Conservation (phyloP, 2,329 filamentous ascomycete genomes). For the Nigrospora sphaerica region DNA sequence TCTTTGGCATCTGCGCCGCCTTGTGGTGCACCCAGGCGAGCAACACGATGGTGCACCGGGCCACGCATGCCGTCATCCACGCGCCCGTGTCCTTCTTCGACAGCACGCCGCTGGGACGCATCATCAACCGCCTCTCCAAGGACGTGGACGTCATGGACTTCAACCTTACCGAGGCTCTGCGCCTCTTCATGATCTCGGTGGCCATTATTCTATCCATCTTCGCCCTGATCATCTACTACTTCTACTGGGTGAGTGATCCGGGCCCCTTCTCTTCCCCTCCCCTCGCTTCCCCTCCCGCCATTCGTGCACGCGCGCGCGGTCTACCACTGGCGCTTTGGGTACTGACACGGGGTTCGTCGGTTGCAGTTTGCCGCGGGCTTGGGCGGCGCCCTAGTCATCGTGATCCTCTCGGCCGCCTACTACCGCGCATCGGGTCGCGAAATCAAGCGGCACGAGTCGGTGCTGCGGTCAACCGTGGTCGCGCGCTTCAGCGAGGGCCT, state of each 20-base stretch:
- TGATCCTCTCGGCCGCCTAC: conserved; percentile 55
- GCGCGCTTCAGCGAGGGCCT: conserved; percentile 59
- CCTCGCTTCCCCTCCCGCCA: too few relatives aligned
- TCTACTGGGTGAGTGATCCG: conserved; percentile 35
- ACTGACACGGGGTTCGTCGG: not conserved
- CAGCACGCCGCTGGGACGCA: conserved; percentile 61
- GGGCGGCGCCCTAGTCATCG: conserved; percentile 50
- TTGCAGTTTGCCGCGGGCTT: conserved; percentile 18
- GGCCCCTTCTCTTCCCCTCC: too few relatives aligned
- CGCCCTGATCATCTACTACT: conserved; percentile 58
- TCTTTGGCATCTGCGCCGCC: conserved; percentile 53
- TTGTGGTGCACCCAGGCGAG: conserved; percentile 53
- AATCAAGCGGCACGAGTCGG: conserved; percentile 60
- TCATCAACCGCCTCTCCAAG: conserved; percentile 63
- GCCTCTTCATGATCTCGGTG: conserved; percentile 58
- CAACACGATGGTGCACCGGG: conserved; percentile 54
- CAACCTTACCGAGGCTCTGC: conserved; percentile 56
- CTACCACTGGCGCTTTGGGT: conserved; percentile 43
- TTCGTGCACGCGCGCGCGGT: conserved; percentile 24
- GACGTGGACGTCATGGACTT: conserved; percentile 66
- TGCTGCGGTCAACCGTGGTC: conserved; percentile 58
- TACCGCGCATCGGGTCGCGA: conserved; percentile 61
- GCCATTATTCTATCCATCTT: conserved; percentile 56
- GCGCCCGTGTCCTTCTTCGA: conserved; percentile 55
- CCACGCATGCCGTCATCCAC: conserved; percentile 39